Conservation (phyloP, 176 grass and related monocot species). For the Rhynchospora pubera region DNA sequence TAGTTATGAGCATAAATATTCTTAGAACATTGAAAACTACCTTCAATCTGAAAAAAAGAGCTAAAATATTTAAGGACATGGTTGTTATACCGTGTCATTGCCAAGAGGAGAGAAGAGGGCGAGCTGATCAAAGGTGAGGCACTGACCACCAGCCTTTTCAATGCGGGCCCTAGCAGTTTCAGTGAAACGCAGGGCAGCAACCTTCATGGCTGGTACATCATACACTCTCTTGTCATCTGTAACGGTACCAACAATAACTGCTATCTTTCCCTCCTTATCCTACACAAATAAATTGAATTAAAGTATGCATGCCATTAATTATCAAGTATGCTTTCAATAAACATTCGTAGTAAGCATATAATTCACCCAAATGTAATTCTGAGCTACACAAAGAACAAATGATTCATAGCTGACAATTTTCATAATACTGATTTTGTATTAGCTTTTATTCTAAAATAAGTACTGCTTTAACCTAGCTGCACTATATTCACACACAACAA, state of each 20-base stretch:
- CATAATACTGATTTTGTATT: no score
- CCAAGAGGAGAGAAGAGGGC: conserved; percentile 63
- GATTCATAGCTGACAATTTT: no score
- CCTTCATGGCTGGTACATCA: conserved; percentile 71
- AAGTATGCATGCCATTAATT: neutral
- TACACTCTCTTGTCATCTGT: conserved; percentile 85
- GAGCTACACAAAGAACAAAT: neutral
- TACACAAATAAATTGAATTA: neutral
- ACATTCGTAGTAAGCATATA: neutral
- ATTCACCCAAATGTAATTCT: neutral
- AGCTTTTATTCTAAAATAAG: no score
- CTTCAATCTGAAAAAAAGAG: neutral
- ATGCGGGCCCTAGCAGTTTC: conserved; percentile 80
- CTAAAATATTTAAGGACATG: neutral
- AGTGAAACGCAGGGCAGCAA: conserved; percentile 67
- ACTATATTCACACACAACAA: no score
- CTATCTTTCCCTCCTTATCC: conserved; percentile 58
- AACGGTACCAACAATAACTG: conserved; percentile 75
- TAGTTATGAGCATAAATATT: no score
- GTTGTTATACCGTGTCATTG: conserved; percentile 59
- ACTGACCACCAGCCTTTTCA: conserved; percentile 78
- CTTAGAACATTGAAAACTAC: neutral
- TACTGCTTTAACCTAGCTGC: no score
- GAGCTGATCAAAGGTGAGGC: conserved; percentile 89
- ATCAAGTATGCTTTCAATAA: neutral